Conservation (phyloP, 106 monocot genomes). For the Dendrobium catenatum region DNA sequence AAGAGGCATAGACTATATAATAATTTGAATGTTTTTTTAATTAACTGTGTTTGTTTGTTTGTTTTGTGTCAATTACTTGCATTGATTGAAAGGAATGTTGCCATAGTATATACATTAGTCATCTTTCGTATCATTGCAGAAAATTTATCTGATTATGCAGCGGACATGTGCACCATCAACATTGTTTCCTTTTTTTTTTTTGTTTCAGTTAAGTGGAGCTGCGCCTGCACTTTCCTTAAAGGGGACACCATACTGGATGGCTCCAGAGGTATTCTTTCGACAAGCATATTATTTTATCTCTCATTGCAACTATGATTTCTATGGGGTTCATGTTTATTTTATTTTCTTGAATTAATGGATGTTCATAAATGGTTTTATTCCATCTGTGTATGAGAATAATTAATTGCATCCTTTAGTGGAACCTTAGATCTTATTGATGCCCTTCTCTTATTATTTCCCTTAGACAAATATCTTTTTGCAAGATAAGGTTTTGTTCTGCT, state of each 20-base stretch:
- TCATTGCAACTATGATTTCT: not conserved
- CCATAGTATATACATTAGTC: not conserved
- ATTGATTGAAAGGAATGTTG: not conserved
- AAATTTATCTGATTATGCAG: not conserved
- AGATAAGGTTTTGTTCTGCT: not conserved
- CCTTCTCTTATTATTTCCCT: not conserved
- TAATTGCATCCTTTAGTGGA: not conserved
- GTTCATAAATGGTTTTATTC: not conserved
- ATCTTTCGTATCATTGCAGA: not conserved
- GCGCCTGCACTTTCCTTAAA: constrained; percentile 65
- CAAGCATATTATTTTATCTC: constrained; percentile 4
- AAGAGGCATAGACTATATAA: not conserved
- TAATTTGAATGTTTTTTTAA: not conserved
- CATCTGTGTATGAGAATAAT: not conserved
- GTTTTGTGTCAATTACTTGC: not conserved
- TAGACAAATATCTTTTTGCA: not conserved
- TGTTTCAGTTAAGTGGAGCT: constrained; percentile 64
- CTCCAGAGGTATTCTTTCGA: constrained; percentile 76
- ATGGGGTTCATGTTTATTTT: not conserved
- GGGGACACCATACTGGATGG: constrained; percentile 99
- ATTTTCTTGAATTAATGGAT: not conserved
- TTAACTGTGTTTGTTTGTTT: not conserved
- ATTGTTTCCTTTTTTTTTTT: constrained; percentile 4
- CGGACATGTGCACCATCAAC: not conserved
- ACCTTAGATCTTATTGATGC: not conserved